Conservation (phyloP, 2,329 filamentous ascomycete genomes). For the Ceratocystis destructans region DNA sequence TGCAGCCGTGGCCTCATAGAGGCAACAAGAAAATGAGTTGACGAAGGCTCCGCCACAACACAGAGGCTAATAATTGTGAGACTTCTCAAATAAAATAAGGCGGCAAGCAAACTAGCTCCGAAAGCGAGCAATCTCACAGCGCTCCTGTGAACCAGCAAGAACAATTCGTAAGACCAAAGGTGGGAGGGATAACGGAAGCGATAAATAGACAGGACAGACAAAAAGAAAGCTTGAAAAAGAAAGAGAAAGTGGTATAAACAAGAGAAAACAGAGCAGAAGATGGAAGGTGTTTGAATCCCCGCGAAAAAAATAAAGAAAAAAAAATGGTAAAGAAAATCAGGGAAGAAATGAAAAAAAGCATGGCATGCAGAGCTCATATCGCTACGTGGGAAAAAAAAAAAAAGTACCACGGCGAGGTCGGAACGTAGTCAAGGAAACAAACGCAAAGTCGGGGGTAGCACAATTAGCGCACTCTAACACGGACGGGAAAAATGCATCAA, state of each 20-base stretch:
- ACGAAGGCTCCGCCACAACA: background rate
- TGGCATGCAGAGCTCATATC: slow-evolving; percentile 20
- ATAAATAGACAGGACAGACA: slow-evolving; percentile 6
- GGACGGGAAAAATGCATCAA: background rate
- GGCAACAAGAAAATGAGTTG: background rate
- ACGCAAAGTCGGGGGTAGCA: background rate
- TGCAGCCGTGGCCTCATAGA: background rate
- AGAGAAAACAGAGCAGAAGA: slow-evolving; percentile 15
- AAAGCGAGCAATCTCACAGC: too few relatives aligned
- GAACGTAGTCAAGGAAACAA: slow-evolving; percentile 6
- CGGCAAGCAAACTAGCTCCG: background rate
- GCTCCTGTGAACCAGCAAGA: too few relatives aligned
- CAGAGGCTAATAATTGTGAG: background rate
- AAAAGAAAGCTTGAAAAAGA: slow-evolving; percentile 1
- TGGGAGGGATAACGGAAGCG: background rate
- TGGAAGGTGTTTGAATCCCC: background rate
- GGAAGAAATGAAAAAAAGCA: slow-evolving; percentile 15
- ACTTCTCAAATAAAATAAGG: background rate
- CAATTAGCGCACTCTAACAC: background rate
- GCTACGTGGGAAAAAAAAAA: slow-evolving; percentile 2
- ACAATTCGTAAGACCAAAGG: too few relatives aligned
- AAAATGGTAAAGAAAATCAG: background rate
- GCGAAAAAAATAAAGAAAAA: background rate
- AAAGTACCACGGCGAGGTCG: slow-evolving; percentile 8
- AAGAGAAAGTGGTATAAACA: slow-evolving; percentile 18